These are phyloP conservation scores for Centaurea solstitialis DNA, from an alignment of 129 eudicot species.

Conservation along the genomic window DNA sequence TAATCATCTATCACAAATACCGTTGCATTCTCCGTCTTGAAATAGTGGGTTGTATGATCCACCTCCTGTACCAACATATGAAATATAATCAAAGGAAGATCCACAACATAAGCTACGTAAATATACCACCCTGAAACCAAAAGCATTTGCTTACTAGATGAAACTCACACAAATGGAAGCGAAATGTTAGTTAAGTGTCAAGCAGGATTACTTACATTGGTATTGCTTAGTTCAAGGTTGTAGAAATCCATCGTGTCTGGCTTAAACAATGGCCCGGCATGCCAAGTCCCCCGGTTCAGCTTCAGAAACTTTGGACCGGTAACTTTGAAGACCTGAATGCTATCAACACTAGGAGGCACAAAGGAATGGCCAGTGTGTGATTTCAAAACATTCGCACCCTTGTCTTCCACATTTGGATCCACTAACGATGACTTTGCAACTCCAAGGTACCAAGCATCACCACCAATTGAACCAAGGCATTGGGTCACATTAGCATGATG, in stretches of 20 bases:
- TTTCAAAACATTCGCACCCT: slow-evolving; percentile 38
- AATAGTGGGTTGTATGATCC: slow-evolving; percentile 80
- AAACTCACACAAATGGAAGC: background rate
- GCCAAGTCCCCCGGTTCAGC: slow-evolving; percentile 91
- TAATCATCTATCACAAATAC: slow-evolving; percentile 57
- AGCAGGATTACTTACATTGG: slow-evolving; percentile 66
- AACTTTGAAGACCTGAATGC: slow-evolving; percentile 57
- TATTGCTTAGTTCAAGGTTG: slow-evolving; percentile 86
- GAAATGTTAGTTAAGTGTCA: background rate
- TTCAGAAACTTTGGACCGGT: slow-evolving; percentile 86
- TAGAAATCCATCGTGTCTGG: slow-evolving; percentile 72
- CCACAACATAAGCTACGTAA: background rate
- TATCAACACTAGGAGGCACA: slow-evolving; percentile 70
- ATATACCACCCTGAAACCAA: background rate
- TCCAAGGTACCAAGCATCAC: slow-evolving; percentile 86
- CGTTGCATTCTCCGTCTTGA: slow-evolving; percentile 49
- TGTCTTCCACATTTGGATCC: slow-evolving; percentile 39
- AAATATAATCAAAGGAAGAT: background rate
- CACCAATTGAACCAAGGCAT: slow-evolving; percentile 86
- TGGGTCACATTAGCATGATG: slow-evolving; percentile 97
- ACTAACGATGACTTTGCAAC: slow-evolving; percentile 78
- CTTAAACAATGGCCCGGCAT: slow-evolving; percentile 86
- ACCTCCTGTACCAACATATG: slow-evolving; percentile 57
- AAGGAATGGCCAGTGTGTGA: slow-evolving; percentile 70
- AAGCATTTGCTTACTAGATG: background rate